A percentile compares a stretch with the other conserved stretches of the same genome.
These are phyloP conservation scores for Mucuna pruriens DNA, from an alignment of 306 rosid species.

Conservation along the genomic window DNA sequence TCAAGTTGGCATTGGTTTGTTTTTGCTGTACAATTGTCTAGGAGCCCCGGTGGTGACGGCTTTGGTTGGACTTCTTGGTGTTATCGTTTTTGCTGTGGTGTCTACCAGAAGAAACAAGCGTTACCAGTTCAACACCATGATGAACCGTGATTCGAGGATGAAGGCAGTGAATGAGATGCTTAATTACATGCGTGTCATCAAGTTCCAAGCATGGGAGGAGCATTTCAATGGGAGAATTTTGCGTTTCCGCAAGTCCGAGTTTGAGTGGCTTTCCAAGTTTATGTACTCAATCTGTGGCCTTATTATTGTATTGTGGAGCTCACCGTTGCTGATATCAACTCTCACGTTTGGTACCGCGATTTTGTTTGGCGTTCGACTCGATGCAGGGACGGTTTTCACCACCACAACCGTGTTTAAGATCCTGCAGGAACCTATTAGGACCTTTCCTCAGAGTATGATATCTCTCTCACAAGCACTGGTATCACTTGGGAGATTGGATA, in stretches of 20 bases:
- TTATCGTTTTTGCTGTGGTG: constrained; percentile 53
- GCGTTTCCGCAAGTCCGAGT: constrained; percentile 65
- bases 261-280: constrained; percentile 83
- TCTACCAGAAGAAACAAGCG: constrained; percentile 57
- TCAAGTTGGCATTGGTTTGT: constrained; percentile 68
- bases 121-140: constrained; percentile 74
- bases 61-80: constrained; percentile 50
- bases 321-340: constrained; percentile 73
- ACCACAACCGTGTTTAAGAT: constrained; percentile 81
- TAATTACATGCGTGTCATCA: constrained; percentile 92
- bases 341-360: constrained; percentile 79
- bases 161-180: constrained; percentile 97
- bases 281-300: constrained; percentile 69
- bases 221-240: constrained; percentile 76
- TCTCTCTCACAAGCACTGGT: constrained; percentile 91
- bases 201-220: constrained; percentile 98
- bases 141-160: constrained; percentile 87
- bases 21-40: constrained; percentile 65
- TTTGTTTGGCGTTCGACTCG: constrained; percentile 71
- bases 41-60: constrained; percentile 69
- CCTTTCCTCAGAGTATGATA: constrained; percentile 89
- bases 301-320: constrained; percentile 73
- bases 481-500: constrained; percentile 85
- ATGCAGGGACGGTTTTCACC: constrained; percentile 93
- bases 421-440: constrained; percentile 93